Base-by-base conservation (phyloP, 257 asterid species). In the Forsythia viridissima region DNA sequence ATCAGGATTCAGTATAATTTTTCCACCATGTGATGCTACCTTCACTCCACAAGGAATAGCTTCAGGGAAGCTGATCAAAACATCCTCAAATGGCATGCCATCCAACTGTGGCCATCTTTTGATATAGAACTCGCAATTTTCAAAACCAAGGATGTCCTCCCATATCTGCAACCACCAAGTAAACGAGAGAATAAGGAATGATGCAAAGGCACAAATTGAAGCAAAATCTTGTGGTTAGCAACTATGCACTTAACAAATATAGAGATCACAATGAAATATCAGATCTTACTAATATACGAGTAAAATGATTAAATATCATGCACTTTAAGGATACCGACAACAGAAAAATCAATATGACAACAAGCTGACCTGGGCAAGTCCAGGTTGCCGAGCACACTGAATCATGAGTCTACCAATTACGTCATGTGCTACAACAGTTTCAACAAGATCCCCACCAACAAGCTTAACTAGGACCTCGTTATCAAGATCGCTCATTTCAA, bases 141-240 rank as follows among this genome's bases (percentile, higher is more conserved):
- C 97, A 84, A 93, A 93, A 42, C 98, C 98, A 83, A 93, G 96
- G 77, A 93, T 91, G 86, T 93, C 98, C 86, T 93, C 97, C 98
- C 98, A 93, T 84, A 92, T 92, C 98, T 93, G 85, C 80, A 57
- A 79, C 76, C 57, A 44, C 76, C 82, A 83, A 81, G 55, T 72
- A 77, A 79, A 83, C 15, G 78, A 78, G 73, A 44, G 71, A 51
- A 69, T 65, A 37, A 61, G 66, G 78, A 72, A 73, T 42, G 40
- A 41, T 73, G 41, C 77, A 77, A 39, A 36, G 38, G 61, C 70
- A 77, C 73, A 66, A 75, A 51, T 37, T 40, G 65, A 51, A 80
- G 70, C 66, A 77, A 39, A 65, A 70, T 18, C 16, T 18, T 63
- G 38, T 21, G 69, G 15, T 63, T 10, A 63, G 13, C 13, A 61